Conservation (phyloP, 192 early-diverging fungal species). For the Coemansia asiatica region DNA sequence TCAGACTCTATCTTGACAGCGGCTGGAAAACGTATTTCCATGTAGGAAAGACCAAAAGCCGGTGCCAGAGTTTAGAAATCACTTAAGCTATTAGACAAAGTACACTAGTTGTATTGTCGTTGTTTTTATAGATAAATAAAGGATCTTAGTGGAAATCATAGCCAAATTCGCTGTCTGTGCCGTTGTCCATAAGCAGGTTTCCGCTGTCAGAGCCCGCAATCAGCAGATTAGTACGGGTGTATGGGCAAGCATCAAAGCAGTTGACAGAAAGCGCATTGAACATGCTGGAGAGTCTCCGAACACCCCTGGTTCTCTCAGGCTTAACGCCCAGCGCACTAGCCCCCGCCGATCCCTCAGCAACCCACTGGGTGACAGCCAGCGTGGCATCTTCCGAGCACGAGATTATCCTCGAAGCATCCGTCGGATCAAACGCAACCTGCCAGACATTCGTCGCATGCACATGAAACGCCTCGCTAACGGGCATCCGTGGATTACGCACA, state of each 20-base stretch:
- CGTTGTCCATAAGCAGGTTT: conserved; percentile 45
- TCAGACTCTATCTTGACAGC: neutral
- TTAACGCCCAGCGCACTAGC: neutral
- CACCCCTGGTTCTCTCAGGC: neutral
- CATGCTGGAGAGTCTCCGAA: conserved; percentile 31
- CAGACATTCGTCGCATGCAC: conserved; percentile 48
- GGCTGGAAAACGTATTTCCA: neutral
- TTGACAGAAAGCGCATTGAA: conserved; percentile 50
- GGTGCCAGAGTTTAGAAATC: neutral
- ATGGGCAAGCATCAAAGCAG: conserved; percentile 50
- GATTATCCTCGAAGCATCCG: conserved; percentile 27
- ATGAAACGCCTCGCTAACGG: conserved; percentile 30
- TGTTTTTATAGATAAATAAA: too few species aligned
- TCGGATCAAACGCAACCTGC: conserved; percentile 48
- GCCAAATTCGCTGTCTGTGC: neutral
- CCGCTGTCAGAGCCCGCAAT: conserved; percentile 55
- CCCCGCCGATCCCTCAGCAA: neutral
- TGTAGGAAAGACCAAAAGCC: conserved; percentile 7
- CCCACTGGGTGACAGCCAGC: conserved; percentile 48
- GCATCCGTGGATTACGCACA: conserved; percentile 34
- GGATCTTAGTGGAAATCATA: too few species aligned
- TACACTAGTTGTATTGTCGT: too few species aligned
- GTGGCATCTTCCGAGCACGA: conserved; percentile 55
- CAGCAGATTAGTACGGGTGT: conserved; percentile 31
- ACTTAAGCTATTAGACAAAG: neutral